Evolutionary conservation across 2,329 filamentous ascomycete genomes (phyloP).

Genomic region (Pseudopithomyces maydicus): DNA sequence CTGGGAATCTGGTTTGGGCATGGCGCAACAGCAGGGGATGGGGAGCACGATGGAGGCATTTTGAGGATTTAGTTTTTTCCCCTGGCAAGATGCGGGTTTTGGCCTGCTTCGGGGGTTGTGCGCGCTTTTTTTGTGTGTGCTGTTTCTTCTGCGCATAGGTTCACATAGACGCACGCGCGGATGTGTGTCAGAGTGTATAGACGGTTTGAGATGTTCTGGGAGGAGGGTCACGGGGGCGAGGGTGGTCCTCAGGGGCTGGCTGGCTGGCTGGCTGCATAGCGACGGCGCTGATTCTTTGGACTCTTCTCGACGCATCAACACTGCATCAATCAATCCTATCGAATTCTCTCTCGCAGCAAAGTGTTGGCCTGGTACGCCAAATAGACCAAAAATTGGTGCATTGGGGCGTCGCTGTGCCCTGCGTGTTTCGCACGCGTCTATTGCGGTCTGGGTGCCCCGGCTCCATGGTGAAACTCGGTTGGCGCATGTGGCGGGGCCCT

Average conservation of each 20-base stretch:
- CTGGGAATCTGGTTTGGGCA: slow-evolving; percentile 22
- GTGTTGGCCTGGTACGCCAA: not conserved
- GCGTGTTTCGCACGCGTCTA: slow-evolving; percentile 15
- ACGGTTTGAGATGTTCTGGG: slow-evolving; percentile 5
- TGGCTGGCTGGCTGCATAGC: too few species aligned
- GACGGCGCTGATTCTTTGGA: slow-evolving; percentile 29
- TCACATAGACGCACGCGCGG: slow-evolving; percentile 1
- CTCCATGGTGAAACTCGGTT: slow-evolving; percentile 22
- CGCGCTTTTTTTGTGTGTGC: slow-evolving; percentile 1
- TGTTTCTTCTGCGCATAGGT: slow-evolving; percentile 8
- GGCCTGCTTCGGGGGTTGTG: too few species aligned
- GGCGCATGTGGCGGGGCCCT: slow-evolving; percentile 11
- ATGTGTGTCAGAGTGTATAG: not conserved
- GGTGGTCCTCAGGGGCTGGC: slow-evolving; percentile 9
- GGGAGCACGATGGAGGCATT: slow-evolving; percentile 8
- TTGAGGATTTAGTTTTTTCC: not conserved
- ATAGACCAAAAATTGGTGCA: too few species aligned
- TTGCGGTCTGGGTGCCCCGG: slow-evolving; percentile 1
- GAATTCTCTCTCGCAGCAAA: not conserved
- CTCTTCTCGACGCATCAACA: not conserved
- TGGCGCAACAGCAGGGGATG: slow-evolving; percentile 8
- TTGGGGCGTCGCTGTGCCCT: too few species aligned
- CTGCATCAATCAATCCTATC: not conserved
- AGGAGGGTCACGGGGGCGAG: not conserved
- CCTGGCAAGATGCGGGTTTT: too few species aligned